These are phyloP conservation scores for Stentor coeruleus DNA, from an alignment of 73 alveolate genomes.

Conservation along the genomic window DNA sequence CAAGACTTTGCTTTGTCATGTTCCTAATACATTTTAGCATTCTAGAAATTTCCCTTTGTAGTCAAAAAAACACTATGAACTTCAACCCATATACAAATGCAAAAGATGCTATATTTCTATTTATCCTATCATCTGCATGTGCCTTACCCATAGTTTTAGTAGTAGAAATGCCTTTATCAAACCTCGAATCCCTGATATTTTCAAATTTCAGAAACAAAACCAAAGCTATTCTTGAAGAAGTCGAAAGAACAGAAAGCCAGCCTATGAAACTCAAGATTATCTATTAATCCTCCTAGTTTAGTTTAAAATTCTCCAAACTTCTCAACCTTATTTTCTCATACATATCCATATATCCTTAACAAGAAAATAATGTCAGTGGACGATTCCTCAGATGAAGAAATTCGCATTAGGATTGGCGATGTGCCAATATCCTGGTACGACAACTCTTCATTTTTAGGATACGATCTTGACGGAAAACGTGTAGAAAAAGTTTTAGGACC, in stretches of 20 bases:
- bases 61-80: background rate
- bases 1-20: background rate
- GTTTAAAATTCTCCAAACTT: too few species aligned
- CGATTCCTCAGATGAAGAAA: slow-evolving; percentile 92
- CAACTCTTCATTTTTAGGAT: slow-evolving; percentile 74
- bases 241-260: too few species aligned
- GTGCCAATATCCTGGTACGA: slow-evolving; percentile 85
- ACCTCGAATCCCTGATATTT: slow-evolving; percentile 5
- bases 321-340: too few species aligned
- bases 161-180: background rate
- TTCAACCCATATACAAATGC: background rate
- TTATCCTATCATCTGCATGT: background rate
- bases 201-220: too few species aligned
- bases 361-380: slow-evolving; percentile 36
- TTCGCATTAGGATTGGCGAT: slow-evolving; percentile 81
- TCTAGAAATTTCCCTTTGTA: background rate
- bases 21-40: background rate
- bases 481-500: slow-evolving; percentile 58
- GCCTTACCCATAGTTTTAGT: background rate
- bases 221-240: too few species aligned
- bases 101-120: background rate
- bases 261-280: too few species aligned
- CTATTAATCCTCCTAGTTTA: too few species aligned
- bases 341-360: too few species aligned
- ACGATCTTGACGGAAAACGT: slow-evolving; percentile 62